phyloP scores from a whole-genome alignment of 768 basidiomycete genomes.

The Leucosporidium creatinivorum region DNA sequence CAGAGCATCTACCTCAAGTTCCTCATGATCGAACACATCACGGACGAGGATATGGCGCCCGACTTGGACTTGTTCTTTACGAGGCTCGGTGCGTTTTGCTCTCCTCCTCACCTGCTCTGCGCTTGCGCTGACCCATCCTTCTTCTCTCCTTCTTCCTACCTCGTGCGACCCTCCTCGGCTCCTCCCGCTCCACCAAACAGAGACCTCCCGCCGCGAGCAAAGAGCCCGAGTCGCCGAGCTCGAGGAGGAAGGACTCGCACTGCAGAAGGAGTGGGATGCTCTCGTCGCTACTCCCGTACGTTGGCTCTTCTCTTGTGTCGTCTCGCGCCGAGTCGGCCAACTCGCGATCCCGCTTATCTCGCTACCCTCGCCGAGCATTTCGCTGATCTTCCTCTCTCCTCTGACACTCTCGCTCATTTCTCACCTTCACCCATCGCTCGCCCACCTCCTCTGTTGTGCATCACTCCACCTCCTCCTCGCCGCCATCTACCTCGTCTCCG shows the following conservation, averaged over 20 bases:
- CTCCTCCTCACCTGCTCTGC: not conserved
- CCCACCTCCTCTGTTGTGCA: too few species aligned
- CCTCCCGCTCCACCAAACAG: not conserved
- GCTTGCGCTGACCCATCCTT: not conserved
- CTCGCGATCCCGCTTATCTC: too few species aligned
- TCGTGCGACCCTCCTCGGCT: not conserved
- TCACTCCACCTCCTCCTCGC: not conserved
- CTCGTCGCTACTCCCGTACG: too few species aligned
- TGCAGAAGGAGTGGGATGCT: constrained; percentile 6
- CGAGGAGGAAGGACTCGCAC: constrained; percentile 43
- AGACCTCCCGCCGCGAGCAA: not conserved
- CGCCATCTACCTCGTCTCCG: not conserved
- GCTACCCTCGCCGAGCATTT: too few species aligned
- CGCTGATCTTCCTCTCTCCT: not conserved
- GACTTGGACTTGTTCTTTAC: constrained; percentile 17
- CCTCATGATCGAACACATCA: constrained; percentile 59
- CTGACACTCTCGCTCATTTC: not conserved
- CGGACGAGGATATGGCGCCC: constrained; percentile 47
- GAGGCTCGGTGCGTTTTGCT: constrained; percentile 9
- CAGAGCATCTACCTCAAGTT: constrained; percentile 55
- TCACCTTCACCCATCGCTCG: too few species aligned
- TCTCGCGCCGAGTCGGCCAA: too few species aligned
- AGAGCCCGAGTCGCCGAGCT: constrained; percentile 45
- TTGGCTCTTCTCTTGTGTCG: too few species aligned
- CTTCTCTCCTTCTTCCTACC: too few species aligned